Conservation (phyloP, 768 basidiomycete species). For the Pleurotus cornucopiae region DNA sequence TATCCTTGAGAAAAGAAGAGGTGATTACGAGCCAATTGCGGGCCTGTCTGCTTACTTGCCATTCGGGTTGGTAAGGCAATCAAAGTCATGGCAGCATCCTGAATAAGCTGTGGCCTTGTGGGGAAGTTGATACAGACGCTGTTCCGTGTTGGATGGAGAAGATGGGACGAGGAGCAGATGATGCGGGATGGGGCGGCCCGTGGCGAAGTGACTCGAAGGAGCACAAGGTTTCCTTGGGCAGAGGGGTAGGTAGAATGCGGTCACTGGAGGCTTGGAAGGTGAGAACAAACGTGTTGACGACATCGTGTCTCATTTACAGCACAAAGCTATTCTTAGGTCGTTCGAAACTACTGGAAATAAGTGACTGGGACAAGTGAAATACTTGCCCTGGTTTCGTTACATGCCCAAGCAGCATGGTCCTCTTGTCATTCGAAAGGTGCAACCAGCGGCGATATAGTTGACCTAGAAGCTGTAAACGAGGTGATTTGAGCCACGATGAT, state of each 20-base stretch:
- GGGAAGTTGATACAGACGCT: not conserved
- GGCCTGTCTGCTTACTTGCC: too few species aligned
- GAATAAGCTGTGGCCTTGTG: not conserved
- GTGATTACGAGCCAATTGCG: not conserved
- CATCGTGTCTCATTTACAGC: too few species aligned
- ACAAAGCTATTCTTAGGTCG: too few species aligned
- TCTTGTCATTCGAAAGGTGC: too few species aligned
- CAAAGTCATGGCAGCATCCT: not conserved
- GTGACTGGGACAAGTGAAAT: too few species aligned
- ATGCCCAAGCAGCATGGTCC: too few species aligned
- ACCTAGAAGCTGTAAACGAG: too few species aligned
- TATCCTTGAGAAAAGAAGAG: slow-evolving; percentile 4
- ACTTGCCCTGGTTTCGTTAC: too few species aligned
- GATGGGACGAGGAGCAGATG: not conserved
- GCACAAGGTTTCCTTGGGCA: not conserved
- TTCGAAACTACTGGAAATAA: too few species aligned
- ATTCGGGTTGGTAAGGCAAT: slow-evolving; percentile 2
- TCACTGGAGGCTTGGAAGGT: not conserved
- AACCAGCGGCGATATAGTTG: too few species aligned
- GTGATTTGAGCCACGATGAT: too few species aligned
- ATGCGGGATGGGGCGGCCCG: not conserved
- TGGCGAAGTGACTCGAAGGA: not conserved
- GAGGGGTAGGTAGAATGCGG: not conserved
- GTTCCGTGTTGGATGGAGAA: slow-evolving; percentile 4
- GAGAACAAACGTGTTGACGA: too few species aligned